Evolutionary conservation across 352 stramenopile genomes (phyloP).

Genomic region (Aphanomyces invadans): DNA sequence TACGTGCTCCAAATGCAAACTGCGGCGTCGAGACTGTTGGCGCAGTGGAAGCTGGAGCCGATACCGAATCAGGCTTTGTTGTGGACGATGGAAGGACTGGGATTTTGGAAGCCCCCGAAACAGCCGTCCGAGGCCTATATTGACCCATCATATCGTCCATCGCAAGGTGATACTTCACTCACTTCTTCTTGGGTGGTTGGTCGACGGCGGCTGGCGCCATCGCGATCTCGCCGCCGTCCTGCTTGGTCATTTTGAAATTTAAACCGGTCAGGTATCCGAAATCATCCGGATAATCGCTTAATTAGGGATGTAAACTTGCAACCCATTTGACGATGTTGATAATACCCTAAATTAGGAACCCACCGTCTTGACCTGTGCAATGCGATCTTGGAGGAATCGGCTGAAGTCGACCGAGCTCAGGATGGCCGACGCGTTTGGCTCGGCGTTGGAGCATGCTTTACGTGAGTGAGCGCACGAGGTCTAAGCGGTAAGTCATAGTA

Average conservation of each 20-base stretch:
- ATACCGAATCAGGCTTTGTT: neutral
- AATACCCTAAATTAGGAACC: neutral
- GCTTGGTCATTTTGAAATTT: conserved; percentile 18
- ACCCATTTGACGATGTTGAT: too few species aligned
- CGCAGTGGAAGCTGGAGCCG: neutral
- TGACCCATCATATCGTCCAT: neutral
- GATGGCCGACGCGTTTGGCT: neutral
- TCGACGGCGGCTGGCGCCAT: neutral
- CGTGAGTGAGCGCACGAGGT: too few species aligned
- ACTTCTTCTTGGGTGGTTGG: neutral
- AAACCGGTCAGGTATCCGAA: neutral
- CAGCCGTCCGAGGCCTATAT: neutral
- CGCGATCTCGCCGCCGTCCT: neutral
- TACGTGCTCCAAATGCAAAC: neutral
- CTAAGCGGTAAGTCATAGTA: neutral
- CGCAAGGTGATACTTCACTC: neutral
- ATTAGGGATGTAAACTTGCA: too few species aligned
- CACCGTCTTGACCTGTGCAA: conserved; percentile 2
- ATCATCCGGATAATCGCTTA: neutral
- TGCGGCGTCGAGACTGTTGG: neutral
- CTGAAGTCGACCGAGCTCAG: conserved; percentile 14
- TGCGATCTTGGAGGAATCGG: conserved; percentile 19
- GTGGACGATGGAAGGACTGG: neutral
- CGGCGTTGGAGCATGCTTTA: neutral
- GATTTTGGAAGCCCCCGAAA: conserved; percentile 8